These are phyloP conservation scores for Ceratocystis huliohia DNA, from an alignment of 2,329 filamentous ascomycete species.

Conservation along the genomic window DNA sequence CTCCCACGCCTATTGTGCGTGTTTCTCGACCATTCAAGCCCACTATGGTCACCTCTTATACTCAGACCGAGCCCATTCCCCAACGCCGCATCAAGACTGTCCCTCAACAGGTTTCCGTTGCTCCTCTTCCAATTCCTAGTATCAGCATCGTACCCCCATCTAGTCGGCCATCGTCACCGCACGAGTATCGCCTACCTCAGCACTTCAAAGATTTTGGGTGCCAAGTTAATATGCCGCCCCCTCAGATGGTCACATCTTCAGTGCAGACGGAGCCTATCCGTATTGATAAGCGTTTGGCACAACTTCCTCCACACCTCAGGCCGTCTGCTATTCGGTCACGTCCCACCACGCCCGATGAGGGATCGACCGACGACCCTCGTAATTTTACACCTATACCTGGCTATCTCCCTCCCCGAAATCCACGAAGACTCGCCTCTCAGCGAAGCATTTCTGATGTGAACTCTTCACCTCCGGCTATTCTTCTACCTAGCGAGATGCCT, in stretches of 20 bases:
- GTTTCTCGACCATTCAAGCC: conserved; percentile 26
- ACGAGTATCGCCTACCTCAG: conserved; percentile 61
- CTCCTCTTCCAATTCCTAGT: conserved; percentile 54
- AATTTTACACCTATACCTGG: conserved; percentile 43
- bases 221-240: conserved; percentile 47
- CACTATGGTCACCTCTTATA: conserved; percentile 42
- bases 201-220: conserved; percentile 71
- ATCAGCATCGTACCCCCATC: conserved; percentile 85
- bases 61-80: conserved; percentile 45
- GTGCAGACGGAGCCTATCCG: conserved; percentile 87
- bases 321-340: conserved; percentile 60
- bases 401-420: conserved; percentile 46
- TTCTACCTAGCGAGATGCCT: conserved; percentile 30
- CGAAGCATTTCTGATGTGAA: conserved; percentile 37
- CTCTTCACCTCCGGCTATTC: conserved; percentile 36
- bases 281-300: conserved; percentile 62
- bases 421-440: conserved; percentile 40
- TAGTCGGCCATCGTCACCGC: conserved; percentile 69
- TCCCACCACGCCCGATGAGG: conserved; percentile 41
- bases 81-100: conserved; percentile 20
- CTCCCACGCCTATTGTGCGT: conserved; percentile 28
- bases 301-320: conserved; percentile 63
- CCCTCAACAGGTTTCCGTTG: conserved; percentile 26
- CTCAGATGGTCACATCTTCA: conserved; percentile 27
- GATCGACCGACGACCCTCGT: conserved; percentile 25